Evolutionary conservation across 306 rosid genomes (phyloP), one percentile per base, ranked within the genome.

Genomic region (Psophocarpus tetragonolobus): DNA sequence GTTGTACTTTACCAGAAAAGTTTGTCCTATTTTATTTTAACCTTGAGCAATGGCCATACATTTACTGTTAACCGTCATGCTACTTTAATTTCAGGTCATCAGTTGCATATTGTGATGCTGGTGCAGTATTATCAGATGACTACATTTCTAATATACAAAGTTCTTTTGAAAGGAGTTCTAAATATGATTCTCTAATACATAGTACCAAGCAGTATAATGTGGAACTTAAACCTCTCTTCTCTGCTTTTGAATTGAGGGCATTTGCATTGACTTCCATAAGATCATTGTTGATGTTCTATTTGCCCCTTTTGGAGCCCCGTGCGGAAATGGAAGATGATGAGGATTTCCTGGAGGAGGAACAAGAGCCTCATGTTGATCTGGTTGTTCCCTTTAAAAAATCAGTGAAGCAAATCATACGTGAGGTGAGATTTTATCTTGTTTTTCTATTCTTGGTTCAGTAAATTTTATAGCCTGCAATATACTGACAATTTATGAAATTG

Each of bases 221-320:
- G 39, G 90, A 89, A 80, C 85, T 86, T 51, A 94, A 90, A 85
- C 98, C 98, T 58, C 79, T 94, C 30, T 88, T 82, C 69, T 92
- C 98, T 17, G 98, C 96, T 69, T 90, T 92, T 56, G 94, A 92
- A 74, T 73, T 68, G 81, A 85, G 67, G 84, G 5, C 88, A 14
- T 65, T 94, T 5, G 84, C 87, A 53, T 18, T 94, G 85, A 92
- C 97, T 29, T 81, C 93, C 17, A 1, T 92, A 39, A 88, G 97
- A 84, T 87, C 97, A 1, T 84, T 94, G 64, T 66, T 94, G 69
- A 44, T 87, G 91, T 85, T 84, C 74, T 94, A 87, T 80, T 87
- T 92, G 84, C 98, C 96, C 69, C 98, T 94, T 81, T 41, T 90
- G 88, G 98, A 92, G 88, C 93, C 94, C 48, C 94, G 64, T 68